Evolutionary conservation across 352 stramenopile species (phyloP).

Genomic region (Pythium phragmiticola): DNA sequence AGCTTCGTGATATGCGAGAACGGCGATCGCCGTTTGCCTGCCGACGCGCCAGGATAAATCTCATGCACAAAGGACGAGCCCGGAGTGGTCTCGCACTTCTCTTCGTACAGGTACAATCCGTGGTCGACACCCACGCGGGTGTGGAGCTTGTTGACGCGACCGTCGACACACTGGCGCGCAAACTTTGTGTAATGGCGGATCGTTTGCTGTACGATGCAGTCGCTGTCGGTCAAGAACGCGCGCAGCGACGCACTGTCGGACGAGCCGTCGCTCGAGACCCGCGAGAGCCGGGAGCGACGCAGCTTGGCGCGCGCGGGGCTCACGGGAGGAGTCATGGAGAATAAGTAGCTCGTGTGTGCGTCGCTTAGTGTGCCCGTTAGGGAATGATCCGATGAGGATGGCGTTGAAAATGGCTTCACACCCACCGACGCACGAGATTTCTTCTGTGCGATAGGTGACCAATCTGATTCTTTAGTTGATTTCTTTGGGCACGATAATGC

Average conservation of each 20-base stretch:
- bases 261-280: conserved; percentile 8
- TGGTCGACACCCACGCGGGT: conserved; percentile 40
- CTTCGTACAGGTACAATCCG: conserved; percentile 54
- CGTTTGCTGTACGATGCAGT: conserved; percentile 55
- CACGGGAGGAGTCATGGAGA: conserved; percentile 6
- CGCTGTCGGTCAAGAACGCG: conserved; percentile 45
- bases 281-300: conserved; percentile 11
- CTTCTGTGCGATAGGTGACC: neutral
- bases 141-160: conserved; percentile 42
- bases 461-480: conserved; percentile 19
- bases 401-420: neutral
- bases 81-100: conserved; percentile 25
- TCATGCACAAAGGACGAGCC: conserved; percentile 18
- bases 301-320: conserved; percentile 8
- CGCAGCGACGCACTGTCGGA: conserved; percentile 22
- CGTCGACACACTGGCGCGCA: conserved; percentile 31
- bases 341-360: neutral
- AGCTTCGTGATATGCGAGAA: conserved; percentile 38
- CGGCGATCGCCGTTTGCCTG: neutral
- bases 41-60: conserved; percentile 8
- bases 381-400: neutral
- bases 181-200: conserved; percentile 52
- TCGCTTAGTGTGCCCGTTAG: neutral
- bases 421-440: conserved; percentile 12
- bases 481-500: neutral